Evolutionary conservation across 768 basidiomycete species (phyloP), one percentile per base, ranked within the genome.

Genomic region (Pleurotus tuber-regium): DNA sequence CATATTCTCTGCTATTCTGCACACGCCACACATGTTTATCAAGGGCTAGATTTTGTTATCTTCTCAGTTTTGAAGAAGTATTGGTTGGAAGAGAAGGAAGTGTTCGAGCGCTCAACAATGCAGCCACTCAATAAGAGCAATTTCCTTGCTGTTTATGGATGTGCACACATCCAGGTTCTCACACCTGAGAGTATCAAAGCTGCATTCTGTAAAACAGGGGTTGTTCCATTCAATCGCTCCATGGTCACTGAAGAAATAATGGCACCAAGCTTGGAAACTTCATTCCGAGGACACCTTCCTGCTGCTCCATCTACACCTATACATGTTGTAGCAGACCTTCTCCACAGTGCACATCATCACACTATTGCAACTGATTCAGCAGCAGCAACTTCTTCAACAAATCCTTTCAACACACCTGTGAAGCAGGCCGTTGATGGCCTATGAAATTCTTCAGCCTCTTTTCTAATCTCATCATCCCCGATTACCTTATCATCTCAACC

Each of bases 1-100:
- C 39, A 53, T 35, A 55, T 70, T 8, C 39, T 70, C 3, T 65
- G 60, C 52, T 68, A 67, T 54, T 66, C 66, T 30, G 50, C 66
- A 11, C 68, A 69, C 44, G 28, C 12, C 64, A 59, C 57, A 1
- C 60, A 61, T 35, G 43, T 61, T 25, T 60, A 59, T 43, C 60
- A 61, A 36, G 59, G 60, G 1, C 57, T 61, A 31, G 59, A 61
- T 41, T 54, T 61, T 2, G 57, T 50, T 4, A 31, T 62, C 11
- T 60, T 60, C 44, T 35, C 19, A 7, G 4, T 42, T 7, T 33
- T 60, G 43, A 62, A 62, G 51, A 12, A 8, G 25, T 44, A 42
- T 48, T 60, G 54, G 57, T 49, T 51, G 2, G 25, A 60, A 14
- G 59, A 53, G 51, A 55, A 57, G 26, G 24, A 51, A 6, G 12